Base-by-base conservation (phyloP, 2,329 filamentous ascomycete species). In the Aureobasidium sp. region DNA sequence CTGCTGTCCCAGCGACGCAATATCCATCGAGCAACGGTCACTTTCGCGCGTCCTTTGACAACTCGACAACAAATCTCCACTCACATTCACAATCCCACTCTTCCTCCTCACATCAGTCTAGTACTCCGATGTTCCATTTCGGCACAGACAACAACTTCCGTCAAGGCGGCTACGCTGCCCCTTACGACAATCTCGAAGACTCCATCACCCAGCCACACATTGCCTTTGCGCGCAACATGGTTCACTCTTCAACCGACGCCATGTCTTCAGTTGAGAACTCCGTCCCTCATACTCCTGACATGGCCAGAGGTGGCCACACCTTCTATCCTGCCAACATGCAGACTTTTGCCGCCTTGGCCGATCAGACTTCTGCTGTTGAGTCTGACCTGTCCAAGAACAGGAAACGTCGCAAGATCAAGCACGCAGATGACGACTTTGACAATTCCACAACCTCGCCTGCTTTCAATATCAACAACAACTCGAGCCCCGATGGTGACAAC, bases 141-240 rank as follows among this genome's bases (percentile, higher is more conserved):
- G 53, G 53, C 11, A 35, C 53, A 5, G 53, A 55, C 25, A 51
- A 38, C 30, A 51, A 44, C 17, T 55, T 55, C 22, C 35, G 38
- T 24, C 35, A 41, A 45, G 24, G 29, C 19, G 53, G 53, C 16
- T 55, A 50, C 39, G 34, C 38, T 24, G 53, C 42, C n/a, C 45
- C 53, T 6, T 55, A 51, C 16, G 24, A 51, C 25, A 32, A 19
- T 21, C 19, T 44, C 17, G 35, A 55, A 25, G 45, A 47, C 16
- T n/a, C n/a, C 4, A 40, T 16, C 21, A 47, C 25, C 19, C 53
- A 55, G 21, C 35, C 4, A 27, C 50, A 50, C 22, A 40, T 55
- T 4, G 39, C 32, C 6, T 51, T 50, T 30, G 37, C 32, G 21
- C 44, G 41, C 34, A 40, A 25, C 34, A 47, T 53, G 32, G 51